Percentiles rank a stretch among this genome's conserved stretches.
Evolutionary conservation across 2,329 filamentous ascomycete species (phyloP).

Genomic region (Colletotrichum paranaense): DNA sequence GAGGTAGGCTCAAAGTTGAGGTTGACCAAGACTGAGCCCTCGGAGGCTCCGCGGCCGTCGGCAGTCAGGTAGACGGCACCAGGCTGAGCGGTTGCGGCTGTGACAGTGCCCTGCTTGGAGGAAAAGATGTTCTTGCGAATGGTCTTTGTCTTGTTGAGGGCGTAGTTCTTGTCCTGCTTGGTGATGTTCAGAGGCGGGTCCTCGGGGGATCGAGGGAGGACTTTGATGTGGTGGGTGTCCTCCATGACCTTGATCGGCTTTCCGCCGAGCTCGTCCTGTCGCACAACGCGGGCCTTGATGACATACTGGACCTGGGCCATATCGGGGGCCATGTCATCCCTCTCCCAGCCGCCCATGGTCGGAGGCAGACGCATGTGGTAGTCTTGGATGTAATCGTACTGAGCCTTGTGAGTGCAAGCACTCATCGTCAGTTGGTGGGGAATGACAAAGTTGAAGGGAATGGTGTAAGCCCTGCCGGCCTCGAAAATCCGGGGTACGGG

Average conservation of each 20-base stretch:
- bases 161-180: slow-evolving; percentile 60
- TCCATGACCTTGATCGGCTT: slow-evolving; percentile 51
- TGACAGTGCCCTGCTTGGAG: slow-evolving; percentile 61
- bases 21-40: slow-evolving; percentile 56
- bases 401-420: slow-evolving; percentile 63
- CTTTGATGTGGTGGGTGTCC: slow-evolving; percentile 57
- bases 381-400: slow-evolving; percentile 58
- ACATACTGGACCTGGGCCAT: slow-evolving; percentile 66
- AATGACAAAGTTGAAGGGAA: slow-evolving; percentile 71
- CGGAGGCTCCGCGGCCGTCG: slow-evolving; percentile 57
- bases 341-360: slow-evolving; percentile 62
- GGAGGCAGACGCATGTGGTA: slow-evolving; percentile 66
- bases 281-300: slow-evolving; percentile 59
- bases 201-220: slow-evolving; percentile 63
- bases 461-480: slow-evolving; percentile 57
- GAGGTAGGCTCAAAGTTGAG: slow-evolving; percentile 60
- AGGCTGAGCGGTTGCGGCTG: slow-evolving; percentile 58
- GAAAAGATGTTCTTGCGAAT: slow-evolving; percentile 65
- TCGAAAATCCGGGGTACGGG: slow-evolving; percentile 60
- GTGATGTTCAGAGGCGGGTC: slow-evolving; percentile 63
- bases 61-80: slow-evolving; percentile 60
- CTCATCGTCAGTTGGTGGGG: slow-evolving; percentile 67
- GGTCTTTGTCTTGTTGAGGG: slow-evolving; percentile 61
- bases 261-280: slow-evolving; percentile 43
- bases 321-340: slow-evolving; percentile 64